phyloP scores from a whole-genome alignment of 1,284 basidiomycete genomes.

The Neolentinus lepideus region DNA sequence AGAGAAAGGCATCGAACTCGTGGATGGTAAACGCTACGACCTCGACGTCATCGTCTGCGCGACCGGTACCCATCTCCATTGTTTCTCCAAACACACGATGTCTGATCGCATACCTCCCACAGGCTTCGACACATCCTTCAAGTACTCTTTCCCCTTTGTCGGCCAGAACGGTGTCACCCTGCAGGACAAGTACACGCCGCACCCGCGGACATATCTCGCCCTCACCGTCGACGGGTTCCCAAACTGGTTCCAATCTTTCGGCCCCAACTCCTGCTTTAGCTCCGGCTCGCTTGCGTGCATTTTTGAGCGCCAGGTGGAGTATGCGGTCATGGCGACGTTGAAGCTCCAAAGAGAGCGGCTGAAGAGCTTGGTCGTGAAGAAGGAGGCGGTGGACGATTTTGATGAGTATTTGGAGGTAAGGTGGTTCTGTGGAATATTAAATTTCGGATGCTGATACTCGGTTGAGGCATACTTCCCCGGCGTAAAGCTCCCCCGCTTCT shows the following conservation, averaged over 20 bases:
- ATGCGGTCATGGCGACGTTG: constrained; percentile 40
- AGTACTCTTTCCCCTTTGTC: constrained; percentile 42
- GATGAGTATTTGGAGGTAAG: constrained; percentile 48
- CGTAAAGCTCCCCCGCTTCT: constrained; percentile 18
- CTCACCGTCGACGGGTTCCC: constrained; percentile 53
- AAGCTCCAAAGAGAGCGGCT: constrained; percentile 55
- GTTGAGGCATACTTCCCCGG: constrained; percentile 40
- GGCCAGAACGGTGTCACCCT: constrained; percentile 42
- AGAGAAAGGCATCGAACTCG: constrained; percentile 45
- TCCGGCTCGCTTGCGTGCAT: constrained; percentile 44
- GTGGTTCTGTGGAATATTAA: too few relatives aligned
- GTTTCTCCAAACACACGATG: neutral
- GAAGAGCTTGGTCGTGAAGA: constrained; percentile 53
- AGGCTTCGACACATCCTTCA: constrained; percentile 48
- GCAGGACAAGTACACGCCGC: constrained; percentile 40
- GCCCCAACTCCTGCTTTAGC: constrained; percentile 48
- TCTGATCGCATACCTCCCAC: neutral
- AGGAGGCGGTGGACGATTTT: constrained; percentile 49
- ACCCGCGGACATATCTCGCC: constrained; percentile 48
- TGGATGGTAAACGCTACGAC: constrained; percentile 43
- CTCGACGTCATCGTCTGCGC: constrained; percentile 57
- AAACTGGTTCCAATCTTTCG: constrained; percentile 49
- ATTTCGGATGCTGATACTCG: too few relatives aligned
- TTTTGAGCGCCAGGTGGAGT: constrained; percentile 49
- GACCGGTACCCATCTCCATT: constrained; percentile 19